Conservation (phyloP, 2,329 filamentous ascomycete genomes). For the Botrytis porri region DNA sequence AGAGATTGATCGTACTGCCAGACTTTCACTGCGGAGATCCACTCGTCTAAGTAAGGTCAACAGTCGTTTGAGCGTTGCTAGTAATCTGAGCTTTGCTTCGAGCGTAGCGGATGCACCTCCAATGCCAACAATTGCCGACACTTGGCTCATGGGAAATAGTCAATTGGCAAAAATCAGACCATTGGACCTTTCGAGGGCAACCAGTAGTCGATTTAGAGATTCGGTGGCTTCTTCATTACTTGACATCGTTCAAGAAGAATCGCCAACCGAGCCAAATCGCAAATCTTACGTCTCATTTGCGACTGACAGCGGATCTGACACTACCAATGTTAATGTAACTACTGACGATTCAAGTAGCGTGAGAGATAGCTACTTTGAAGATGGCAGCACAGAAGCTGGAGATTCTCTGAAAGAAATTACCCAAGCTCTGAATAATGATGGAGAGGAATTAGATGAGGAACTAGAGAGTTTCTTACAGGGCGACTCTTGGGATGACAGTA, state of each 20-base stretch:
- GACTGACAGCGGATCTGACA: slow-evolving; percentile 61
- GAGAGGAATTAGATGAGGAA: slow-evolving; percentile 87
- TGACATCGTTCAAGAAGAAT: slow-evolving; percentile 88
- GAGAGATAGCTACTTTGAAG: slow-evolving; percentile 81
- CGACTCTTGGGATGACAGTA: slow-evolving; percentile 93
- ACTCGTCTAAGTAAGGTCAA: slow-evolving; percentile 89
- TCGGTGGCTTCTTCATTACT: slow-evolving; percentile 87
- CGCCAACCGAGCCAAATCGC: slow-evolving; percentile 75
- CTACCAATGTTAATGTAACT: slow-evolving; percentile 65
- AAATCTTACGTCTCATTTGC: slow-evolving; percentile 92
- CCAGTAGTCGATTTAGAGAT: slow-evolving; percentile 66
- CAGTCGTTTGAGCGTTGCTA: slow-evolving; percentile 88
- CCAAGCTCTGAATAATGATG: slow-evolving; percentile 82
- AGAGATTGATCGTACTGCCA: slow-evolving; percentile 92
- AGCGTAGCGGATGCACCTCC: slow-evolving; percentile 91
- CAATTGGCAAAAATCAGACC: slow-evolving; percentile 51
- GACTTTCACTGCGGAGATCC: slow-evolving; percentile 86
- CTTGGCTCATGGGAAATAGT: slow-evolving; percentile 70
- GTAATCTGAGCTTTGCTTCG: slow-evolving; percentile 88
- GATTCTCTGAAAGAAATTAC: slow-evolving; percentile 81
- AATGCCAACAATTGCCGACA: slow-evolving; percentile 91
- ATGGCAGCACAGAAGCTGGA: slow-evolving; percentile 63
- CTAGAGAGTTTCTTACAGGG: slow-evolving; percentile 85
- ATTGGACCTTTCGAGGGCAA: slow-evolving; percentile 43
- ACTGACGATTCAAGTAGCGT: slow-evolving; percentile 71